phyloP scores from a whole-genome alignment of 192 early-diverging fungal species.

The Rhizoclosmatium sp. region DNA sequence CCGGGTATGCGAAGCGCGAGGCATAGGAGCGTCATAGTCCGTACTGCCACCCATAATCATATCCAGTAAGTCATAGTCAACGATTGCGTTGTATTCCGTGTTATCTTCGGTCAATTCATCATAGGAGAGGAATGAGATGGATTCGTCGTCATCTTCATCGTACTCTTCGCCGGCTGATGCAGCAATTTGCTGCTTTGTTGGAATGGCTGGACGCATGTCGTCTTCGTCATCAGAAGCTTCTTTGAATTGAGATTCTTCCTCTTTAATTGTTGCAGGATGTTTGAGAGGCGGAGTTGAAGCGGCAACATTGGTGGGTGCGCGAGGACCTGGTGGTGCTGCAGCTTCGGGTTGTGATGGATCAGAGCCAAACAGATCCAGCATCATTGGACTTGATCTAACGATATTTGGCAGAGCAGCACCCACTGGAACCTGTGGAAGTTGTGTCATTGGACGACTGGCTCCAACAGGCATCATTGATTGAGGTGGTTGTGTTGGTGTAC shows the following conservation, averaged over 20 bases:
- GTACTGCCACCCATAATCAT: conserved; percentile 40
- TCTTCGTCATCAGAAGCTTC: neutral
- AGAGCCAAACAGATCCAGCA: conserved; percentile 1
- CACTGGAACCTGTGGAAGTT: neutral
- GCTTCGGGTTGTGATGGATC: neutral
- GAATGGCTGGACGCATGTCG: neutral
- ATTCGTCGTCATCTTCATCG: conserved; percentile 35
- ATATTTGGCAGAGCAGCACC: neutral
- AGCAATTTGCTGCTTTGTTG: neutral
- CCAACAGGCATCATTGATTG: neutral
- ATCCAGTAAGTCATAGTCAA: conserved; percentile 41
- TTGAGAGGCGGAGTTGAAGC: neutral
- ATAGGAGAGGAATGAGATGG: conserved; percentile 29
- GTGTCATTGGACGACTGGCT: neutral
- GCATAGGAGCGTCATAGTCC: conserved; percentile 37
- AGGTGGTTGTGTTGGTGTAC: neutral
- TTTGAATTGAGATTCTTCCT: conserved; percentile 1
- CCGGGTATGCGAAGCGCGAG: conserved; percentile 25
- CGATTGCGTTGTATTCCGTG: conserved; percentile 51
- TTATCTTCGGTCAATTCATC: conserved; percentile 51
- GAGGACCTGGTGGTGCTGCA: neutral
- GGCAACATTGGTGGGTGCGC: neutral
- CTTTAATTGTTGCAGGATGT: conserved; percentile 7
- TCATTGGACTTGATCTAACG: neutral
- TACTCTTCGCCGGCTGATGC: conserved; percentile 16